Evolutionary conservation across 805 yeast genomes (phyloP).

Genomic region (Cyberlindnera misumaiensis): DNA sequence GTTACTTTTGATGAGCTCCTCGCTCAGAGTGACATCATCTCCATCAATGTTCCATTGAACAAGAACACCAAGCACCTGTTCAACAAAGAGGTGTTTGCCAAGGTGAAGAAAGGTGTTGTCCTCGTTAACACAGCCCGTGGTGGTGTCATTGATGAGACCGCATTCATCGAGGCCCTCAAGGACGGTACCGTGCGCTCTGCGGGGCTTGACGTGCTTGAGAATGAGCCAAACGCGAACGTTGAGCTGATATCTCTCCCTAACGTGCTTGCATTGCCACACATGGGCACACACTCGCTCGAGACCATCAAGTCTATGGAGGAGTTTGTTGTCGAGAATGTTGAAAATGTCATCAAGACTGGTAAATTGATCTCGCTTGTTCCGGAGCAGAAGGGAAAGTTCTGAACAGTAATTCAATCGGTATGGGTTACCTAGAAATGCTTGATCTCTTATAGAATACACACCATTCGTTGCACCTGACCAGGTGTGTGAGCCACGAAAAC

Average conservation of each 20-base stretch:
- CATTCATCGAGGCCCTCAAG: conserved; percentile 48
- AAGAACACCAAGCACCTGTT: conserved; percentile 62
- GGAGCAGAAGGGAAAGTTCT: conserved; percentile 41
- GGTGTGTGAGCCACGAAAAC: too few species aligned
- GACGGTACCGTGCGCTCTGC: conserved; percentile 59
- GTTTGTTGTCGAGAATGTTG: conserved; percentile 63
- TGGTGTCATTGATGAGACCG: conserved; percentile 64
- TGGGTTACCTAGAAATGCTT: too few species aligned
- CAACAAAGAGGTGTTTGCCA: conserved; percentile 48
- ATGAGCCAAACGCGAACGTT: conserved; percentile 63
- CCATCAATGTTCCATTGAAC: conserved; percentile 75
- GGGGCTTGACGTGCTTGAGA: conserved; percentile 72
- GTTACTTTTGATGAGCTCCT: conserved; percentile 66
- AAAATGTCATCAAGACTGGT: conserved; percentile 52
- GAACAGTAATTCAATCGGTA: too few species aligned
- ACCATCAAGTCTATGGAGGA: conserved; percentile 78
- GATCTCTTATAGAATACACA: too few species aligned
- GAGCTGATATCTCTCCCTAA: conserved; percentile 59
- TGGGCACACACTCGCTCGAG: conserved; percentile 78
- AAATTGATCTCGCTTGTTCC: conserved; percentile 75
- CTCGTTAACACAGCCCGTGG: conserved; percentile 85
- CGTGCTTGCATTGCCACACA: conserved; percentile 77
- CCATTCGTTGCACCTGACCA: too few species aligned
- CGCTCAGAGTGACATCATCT: conserved; percentile 56
- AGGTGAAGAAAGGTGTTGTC: conserved; percentile 76